Evolutionary conservation across 2,329 filamentous ascomycete species (phyloP), one percentile per base, ranked within the genome.

Genomic region (Elsinoe ampelina): DNA sequence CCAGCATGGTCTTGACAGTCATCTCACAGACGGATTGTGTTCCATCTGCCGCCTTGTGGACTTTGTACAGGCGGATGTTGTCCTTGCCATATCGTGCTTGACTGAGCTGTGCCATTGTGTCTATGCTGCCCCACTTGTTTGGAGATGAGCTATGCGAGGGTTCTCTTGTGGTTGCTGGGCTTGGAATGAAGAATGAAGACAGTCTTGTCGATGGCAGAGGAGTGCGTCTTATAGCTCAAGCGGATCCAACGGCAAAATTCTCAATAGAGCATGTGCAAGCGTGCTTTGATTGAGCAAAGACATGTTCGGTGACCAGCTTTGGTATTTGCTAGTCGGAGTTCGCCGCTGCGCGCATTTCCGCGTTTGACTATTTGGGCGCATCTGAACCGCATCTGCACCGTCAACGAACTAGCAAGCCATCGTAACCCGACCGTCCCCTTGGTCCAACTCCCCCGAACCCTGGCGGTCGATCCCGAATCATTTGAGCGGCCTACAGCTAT

Each of bases 11-110:
- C 75, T 88, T 88, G 65, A 98, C 87, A 39, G 90, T 96, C 86
- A 95, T 95, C 74, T 98, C 93, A 41, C 86, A 87, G 64, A 97
- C 88, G 6, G 85, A 87, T 73, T 98, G 92, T 19, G 83, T 77
- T 15, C 87, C 86, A 66, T 83, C 77, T 68, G 83, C 77, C 71
- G 97, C 84, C 66, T 83, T 84, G 68, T 95, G 80, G 67, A 96
- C 90, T 75, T 98, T 98, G 83, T 87, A 95, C 66, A 98, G 83
- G 68, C 93, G 91, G 80, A 98, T 86, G 77, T 98, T 97, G 82
- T 97, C 93, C 83, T 98, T 92, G 76, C 87, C 87, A 71, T 91
- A 92, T 69, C 85, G 83, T 65, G 87, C 87, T 66, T 75, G 73
- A 63, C 68, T 72, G 62, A 78, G 74, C 58, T 74, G 67, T 63